These are phyloP conservation scores for Bipolaris sorokiniana DNA, from an alignment of 2,329 filamentous ascomycete genomes.

Conservation along the genomic window DNA sequence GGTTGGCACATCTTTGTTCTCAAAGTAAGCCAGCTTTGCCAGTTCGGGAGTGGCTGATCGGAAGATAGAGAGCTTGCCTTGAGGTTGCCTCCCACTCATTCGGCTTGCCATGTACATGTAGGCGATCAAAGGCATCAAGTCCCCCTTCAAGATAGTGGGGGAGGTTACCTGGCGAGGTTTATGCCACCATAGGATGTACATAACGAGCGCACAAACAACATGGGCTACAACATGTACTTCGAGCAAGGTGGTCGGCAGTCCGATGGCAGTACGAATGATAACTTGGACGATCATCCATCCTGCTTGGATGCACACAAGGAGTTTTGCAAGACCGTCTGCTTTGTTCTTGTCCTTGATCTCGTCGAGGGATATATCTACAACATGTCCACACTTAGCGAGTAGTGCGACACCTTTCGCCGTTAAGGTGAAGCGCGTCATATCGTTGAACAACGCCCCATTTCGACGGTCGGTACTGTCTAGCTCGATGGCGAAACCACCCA, in stretches of 20 bases:
- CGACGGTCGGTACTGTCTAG: conserved; percentile 6
- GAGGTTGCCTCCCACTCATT: conserved; percentile 14
- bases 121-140: conserved; percentile 11
- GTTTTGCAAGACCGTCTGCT: conserved; percentile 25
- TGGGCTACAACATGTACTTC: conserved; percentile 66
- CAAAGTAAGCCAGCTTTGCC: not conserved
- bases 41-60: conserved; percentile 3
- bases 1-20: not conserved
- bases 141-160: conserved; percentile 2
- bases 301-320: conserved; percentile 31
- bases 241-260: conserved; percentile 57
- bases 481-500: conserved; percentile 28
- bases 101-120: conserved; percentile 27
- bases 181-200: conserved; percentile 42
- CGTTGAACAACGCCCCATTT: not conserved
- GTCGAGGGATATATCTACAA: conserved; percentile 3
- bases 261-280: conserved; percentile 17
- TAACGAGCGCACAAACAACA: conserved; percentile 34
- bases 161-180: conserved; percentile 32
- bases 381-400: conserved; percentile 3
- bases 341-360: conserved; percentile 31
- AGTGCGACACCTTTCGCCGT: conserved; percentile 5
- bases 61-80: conserved; percentile 5
- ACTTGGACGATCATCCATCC: conserved; percentile 38
- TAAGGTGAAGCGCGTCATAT: not conserved